Evolutionary conservation across 2,329 filamentous ascomycete species (phyloP), one percentile per base, ranked within the genome.

Genomic region (Trichoderma atrobrunneum): DNA sequence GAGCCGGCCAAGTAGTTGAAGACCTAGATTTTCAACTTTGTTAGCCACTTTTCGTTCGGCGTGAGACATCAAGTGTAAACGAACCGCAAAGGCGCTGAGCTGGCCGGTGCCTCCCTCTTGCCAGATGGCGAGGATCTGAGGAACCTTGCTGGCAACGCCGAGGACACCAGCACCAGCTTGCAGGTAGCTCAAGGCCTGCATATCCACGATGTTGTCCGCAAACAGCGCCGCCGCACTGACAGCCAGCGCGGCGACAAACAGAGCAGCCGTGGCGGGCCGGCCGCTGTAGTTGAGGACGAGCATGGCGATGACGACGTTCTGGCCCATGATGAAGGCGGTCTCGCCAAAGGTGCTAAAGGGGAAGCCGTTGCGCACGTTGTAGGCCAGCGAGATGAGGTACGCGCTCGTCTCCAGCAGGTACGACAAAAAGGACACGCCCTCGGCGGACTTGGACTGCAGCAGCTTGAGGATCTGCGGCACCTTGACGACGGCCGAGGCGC

Each of bases 271-370:
- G 60, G 87, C 86, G 0, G 86, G 84, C 76, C 89, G 88, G 11
- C 92, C 92, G 72, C 89, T 91, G 81, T 94, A 98, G 80, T 92
- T 91, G 80, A 99, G 85, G 56, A 99, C 94, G 77, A 98, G 83
- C 64, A 94, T 89, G 6, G 92, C 91, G 80, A 99, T 97, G 73
- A 94, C 89, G 57, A 98, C 89, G 82, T 99, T 97, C 85, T 99
- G 96, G 72, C 91, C 90, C 64, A 96, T 88, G 77, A 99, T 98
- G 78, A 98, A 86, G 48, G 93, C 94, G 32, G 94, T 95, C 88
- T 99, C 96, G 81, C 96, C 96, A 81, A 93, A 99, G 12, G 96
- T 99, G 87, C 92, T 97, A 84, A 99, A 98, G 3, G 96, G 95
- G 77, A 97, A 98, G 28, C 90, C 91, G 78, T 94, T 93, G 80